These are phyloP conservation scores for Leccinellum albellum DNA, from an alignment of 768 basidiomycete species.

Conservation along the genomic window DNA sequence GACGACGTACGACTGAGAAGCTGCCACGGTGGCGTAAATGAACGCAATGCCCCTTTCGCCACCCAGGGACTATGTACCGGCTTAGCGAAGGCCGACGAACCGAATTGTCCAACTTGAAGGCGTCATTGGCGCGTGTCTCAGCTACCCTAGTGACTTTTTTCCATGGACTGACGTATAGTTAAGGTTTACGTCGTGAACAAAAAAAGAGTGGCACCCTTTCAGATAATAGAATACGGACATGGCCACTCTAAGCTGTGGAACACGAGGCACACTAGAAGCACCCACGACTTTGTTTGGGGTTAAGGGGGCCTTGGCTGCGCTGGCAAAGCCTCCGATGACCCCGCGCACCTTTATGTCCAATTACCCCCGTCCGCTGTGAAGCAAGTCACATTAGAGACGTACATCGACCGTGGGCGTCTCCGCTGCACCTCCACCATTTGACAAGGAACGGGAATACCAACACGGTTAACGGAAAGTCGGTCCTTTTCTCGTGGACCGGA, in stretches of 20 bases:
- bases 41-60: conserved; percentile 13
- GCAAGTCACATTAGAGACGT: not conserved
- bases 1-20: not conserved
- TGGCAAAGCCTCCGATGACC: not conserved
- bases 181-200: conserved; percentile 21
- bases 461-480: not conserved
- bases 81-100: conserved; percentile 15
- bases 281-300: conserved; percentile 20
- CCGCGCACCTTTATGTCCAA: not conserved
- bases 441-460: not conserved
- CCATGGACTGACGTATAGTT: conserved; percentile 13
- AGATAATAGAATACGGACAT: conserved; percentile 2
- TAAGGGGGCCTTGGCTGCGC: conserved; percentile 13
- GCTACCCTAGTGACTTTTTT: conserved; percentile 15
- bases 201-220: conserved; percentile 2
- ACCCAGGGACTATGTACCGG: conserved; percentile 19
- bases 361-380: not conserved
- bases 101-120: conserved; percentile 13
- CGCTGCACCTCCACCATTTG: not conserved
- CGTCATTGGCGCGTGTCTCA: conserved; percentile 11
- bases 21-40: conserved; percentile 13
- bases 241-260: not conserved
- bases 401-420: not conserved
- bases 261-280: conserved; percentile 32
- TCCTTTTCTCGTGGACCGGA: not conserved